These are phyloP conservation scores for Solanum medicagineum DNA, from an alignment of 257 asterid species.

Conservation along the genomic window DNA sequence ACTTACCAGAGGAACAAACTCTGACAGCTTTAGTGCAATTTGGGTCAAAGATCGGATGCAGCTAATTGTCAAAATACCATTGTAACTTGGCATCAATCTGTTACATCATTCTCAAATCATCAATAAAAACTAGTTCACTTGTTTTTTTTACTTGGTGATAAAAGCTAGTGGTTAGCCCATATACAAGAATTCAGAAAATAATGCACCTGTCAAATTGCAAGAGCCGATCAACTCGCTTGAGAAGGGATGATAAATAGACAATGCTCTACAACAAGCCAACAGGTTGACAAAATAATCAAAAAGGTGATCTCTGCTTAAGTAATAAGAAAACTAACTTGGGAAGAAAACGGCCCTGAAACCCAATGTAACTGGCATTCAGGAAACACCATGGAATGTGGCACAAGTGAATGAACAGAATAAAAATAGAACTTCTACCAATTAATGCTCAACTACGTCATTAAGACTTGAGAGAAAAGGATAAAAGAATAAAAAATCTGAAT, in stretches of 20 bases:
- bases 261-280: slow-evolving; percentile 54
- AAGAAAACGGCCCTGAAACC: not conserved
- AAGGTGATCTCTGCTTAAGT: not conserved
- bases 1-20: slow-evolving; percentile 79
- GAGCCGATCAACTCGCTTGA: slow-evolving; percentile 93
- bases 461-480: not conserved
- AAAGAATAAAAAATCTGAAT: not conserved
- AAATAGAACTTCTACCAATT: not conserved
- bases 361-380: not conserved
- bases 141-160: not conserved
- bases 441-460: not conserved
- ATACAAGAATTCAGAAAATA: slow-evolving; percentile 1
- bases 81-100: slow-evolving; percentile 98
- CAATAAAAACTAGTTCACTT: not conserved
- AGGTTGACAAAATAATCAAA: not conserved
- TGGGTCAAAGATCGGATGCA: slow-evolving; percentile 74
- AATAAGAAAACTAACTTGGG: not conserved
- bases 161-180: not conserved
- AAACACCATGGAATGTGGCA: not conserved
- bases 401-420: not conserved
- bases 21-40: slow-evolving; percentile 82
- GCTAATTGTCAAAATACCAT: slow-evolving; percentile 80
- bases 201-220: slow-evolving; percentile 86
- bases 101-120: slow-evolving; percentile 3
- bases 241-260: slow-evolving; percentile 62